These are phyloP conservation scores for Cercospora beticola DNA, from an alignment of 2,329 filamentous ascomycete species.

Conservation along the genomic window DNA sequence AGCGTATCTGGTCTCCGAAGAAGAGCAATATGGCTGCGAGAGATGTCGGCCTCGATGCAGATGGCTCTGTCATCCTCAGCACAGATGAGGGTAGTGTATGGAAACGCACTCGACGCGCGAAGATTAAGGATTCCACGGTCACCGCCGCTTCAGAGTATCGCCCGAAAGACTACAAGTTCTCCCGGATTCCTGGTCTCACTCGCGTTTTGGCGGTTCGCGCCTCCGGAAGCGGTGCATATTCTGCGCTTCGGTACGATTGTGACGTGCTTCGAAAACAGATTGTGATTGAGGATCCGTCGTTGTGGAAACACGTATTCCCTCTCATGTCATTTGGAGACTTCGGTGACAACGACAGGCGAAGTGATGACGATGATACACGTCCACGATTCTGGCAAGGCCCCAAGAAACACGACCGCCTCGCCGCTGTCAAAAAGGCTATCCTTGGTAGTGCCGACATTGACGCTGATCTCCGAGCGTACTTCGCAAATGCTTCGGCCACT, in stretches of 20 bases:
- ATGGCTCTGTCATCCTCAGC: constrained; percentile 91
- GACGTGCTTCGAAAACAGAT: constrained; percentile 75
- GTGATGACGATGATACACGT: constrained; percentile 46
- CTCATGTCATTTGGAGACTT: constrained; percentile 69
- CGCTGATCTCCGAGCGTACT: constrained; percentile 56
- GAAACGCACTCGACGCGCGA: constrained; percentile 79
- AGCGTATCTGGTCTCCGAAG: constrained; percentile 83
- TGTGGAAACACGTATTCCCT: constrained; percentile 72
- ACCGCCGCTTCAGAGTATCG: constrained; percentile 56
- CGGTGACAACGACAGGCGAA: constrained; percentile 21
- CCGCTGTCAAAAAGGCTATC: constrained; percentile 56
- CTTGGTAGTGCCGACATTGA: constrained; percentile 67
- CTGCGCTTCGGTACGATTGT: constrained; percentile 79
- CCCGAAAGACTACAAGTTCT: constrained; percentile 91
- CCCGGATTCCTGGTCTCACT: constrained; percentile 83
- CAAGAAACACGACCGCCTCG: constrained; percentile 48
- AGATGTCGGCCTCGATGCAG: constrained; percentile 85
- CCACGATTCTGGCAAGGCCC: constrained; percentile 52
- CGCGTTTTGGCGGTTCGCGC: constrained; percentile 80
- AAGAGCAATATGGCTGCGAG: constrained; percentile 80
- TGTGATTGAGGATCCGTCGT: constrained; percentile 60
- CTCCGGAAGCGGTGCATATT: constrained; percentile 86
- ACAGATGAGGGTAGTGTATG: constrained; percentile 92
- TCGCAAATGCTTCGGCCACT: constrained; percentile 41
- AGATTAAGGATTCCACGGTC: constrained; percentile 67